Evolutionary conservation across 129 eudicot species (phyloP), one percentile per base, ranked within the genome.

Genomic region (Chrysanthemum seticuspe): DNA sequence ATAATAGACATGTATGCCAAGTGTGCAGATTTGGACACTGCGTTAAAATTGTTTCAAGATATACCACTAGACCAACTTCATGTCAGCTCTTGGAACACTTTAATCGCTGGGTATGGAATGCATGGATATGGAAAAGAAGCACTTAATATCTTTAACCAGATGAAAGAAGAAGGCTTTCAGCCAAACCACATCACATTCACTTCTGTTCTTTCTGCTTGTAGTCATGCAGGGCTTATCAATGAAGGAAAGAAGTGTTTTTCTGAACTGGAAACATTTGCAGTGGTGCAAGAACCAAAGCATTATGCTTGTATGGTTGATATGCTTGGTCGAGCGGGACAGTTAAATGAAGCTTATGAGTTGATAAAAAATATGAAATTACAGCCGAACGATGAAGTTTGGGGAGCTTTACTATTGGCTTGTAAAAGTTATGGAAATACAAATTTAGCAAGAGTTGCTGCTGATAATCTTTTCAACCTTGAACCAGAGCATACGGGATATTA

Each of bases 251-350:
- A 65, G 9, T 78, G 78, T 54, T 78, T 78, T 64, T 66, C 73
- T 60, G 70, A 78, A 23, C 68, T 81, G 87, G 85, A 75, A 80
- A 73, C 9, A 51, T 78, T 72, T 2, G 16, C 16, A 11, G 72
- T 86, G 13, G 36, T 44, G 57, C 83, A 82, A 14, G 81, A 70
- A 31, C 63, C 73, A 10, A 86, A 85, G 75, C 96, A 88, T 78
- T 88, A 70, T n/a, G 87, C 91, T 2, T 87, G 97, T 67, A 92
- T 88, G 97, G 90, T 92, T 44, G 97, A 92, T 85, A 91, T 92
- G 78, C 87, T 86, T 23, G 96, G 96, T 11, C 76, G 84, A 73
- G 82, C 79, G 13, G 94, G 97, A 54, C 77, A 83, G 44, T 70
- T 89, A 16, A 82, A 88, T 47, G 94, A 88, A 85, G 96, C 94